A percentile compares a stretch with the other conserved stretches of the same genome.
These are phyloP conservation scores for Aspergillus haitiensis DNA, from an alignment of 495 filamentous ascomycete genomes.

Conservation along the genomic window DNA sequence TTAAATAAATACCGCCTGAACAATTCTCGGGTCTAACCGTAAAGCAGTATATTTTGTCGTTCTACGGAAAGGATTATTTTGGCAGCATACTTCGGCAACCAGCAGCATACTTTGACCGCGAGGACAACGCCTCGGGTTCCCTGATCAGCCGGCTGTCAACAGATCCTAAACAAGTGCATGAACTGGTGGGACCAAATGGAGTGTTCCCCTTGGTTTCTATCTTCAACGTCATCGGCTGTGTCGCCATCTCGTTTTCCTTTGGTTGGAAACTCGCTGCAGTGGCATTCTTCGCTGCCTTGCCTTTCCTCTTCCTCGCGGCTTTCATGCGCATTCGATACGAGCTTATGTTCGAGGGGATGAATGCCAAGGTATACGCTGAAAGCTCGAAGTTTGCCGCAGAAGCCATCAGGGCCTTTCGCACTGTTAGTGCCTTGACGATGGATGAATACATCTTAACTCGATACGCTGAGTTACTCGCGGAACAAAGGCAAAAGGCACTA, in stretches of 20 bases:
- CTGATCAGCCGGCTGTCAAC: conserved; percentile 55
- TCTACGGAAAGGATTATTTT: conserved; percentile 62
- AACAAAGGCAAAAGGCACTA: conserved; percentile 53
- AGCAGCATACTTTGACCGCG: conserved; percentile 58
- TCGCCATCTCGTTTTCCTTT: conserved; percentile 56
- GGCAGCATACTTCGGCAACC: conserved; percentile 54
- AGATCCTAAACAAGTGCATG: conserved; percentile 62
- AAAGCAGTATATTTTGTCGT: conserved; percentile 45
- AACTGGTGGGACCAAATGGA: conserved; percentile 53
- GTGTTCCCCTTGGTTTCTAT: conserved; percentile 38
- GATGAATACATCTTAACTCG: conserved; percentile 49
- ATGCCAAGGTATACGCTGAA: conserved; percentile 55
- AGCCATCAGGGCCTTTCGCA: conserved; percentile 57
- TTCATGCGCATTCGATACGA: conserved; percentile 55
- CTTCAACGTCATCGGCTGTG: conserved; percentile 54
- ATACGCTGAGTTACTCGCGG: conserved; percentile 51
- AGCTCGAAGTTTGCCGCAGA: conserved; percentile 59
- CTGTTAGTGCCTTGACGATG: conserved; percentile 54
- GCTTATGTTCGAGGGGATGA: conserved; percentile 54
- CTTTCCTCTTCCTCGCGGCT: conserved; percentile 54
- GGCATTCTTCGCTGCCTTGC: conserved; percentile 54
- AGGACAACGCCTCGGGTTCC: conserved; percentile 49
- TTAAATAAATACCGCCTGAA: not conserved
- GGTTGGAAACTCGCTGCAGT: conserved; percentile 65
- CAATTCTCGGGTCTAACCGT: conserved; percentile 6